Percentiles rank a stretch among this genome's conserved stretches.
Conservation (phyloP, 1,284 basidiomycete genomes). For the Cryptococcus sp. region DNA sequence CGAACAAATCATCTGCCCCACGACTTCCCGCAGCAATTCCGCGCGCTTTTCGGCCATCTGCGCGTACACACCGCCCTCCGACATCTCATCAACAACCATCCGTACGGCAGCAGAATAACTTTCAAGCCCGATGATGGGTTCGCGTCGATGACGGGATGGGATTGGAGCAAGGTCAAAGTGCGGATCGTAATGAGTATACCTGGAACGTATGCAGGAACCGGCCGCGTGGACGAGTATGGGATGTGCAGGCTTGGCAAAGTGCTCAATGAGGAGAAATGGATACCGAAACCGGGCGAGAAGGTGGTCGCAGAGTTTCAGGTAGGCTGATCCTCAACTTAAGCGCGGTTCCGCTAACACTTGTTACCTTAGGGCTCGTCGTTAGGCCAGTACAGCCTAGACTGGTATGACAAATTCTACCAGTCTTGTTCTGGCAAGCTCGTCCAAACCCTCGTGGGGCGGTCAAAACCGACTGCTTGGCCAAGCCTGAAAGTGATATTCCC, state of each 20-base stretch:
- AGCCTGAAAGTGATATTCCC: slow-evolving; percentile 51
- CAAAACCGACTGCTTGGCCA: slow-evolving; percentile 36
- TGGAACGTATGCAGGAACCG: slow-evolving; percentile 40
- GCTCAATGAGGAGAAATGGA: slow-evolving; percentile 43
- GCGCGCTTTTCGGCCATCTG: slow-evolving; percentile 40
- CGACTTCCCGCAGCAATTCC: slow-evolving; percentile 46
- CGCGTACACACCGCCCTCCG: slow-evolving; percentile 43
- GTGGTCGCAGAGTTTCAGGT: slow-evolving; percentile 51
- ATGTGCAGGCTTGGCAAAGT: slow-evolving; percentile 42
- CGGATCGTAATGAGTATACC: slow-evolving; percentile 48
- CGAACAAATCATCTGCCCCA: slow-evolving; percentile 7
- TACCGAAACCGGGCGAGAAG: slow-evolving; percentile 33
- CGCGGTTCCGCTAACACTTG: background rate
- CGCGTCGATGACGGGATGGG: slow-evolving; percentile 36
- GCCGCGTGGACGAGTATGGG: slow-evolving; percentile 37
- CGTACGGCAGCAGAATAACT: slow-evolving; percentile 31
- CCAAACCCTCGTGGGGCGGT: slow-evolving; percentile 16
- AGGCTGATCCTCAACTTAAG: slow-evolving; percentile 1
- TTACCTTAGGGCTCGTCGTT: slow-evolving; percentile 46
- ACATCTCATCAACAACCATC: slow-evolving; percentile 33
- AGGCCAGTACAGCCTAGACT: slow-evolving; percentile 44
- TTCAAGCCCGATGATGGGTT: slow-evolving; percentile 28
- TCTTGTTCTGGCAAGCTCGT: slow-evolving; percentile 33
- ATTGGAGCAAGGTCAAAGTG: slow-evolving; percentile 49
- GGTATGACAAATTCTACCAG: slow-evolving; percentile 47